A percentile compares a stretch with the other conserved stretches of the same genome.
Conservation (phyloP, 306 rosid species). For the Acacia acuminata region DNA sequence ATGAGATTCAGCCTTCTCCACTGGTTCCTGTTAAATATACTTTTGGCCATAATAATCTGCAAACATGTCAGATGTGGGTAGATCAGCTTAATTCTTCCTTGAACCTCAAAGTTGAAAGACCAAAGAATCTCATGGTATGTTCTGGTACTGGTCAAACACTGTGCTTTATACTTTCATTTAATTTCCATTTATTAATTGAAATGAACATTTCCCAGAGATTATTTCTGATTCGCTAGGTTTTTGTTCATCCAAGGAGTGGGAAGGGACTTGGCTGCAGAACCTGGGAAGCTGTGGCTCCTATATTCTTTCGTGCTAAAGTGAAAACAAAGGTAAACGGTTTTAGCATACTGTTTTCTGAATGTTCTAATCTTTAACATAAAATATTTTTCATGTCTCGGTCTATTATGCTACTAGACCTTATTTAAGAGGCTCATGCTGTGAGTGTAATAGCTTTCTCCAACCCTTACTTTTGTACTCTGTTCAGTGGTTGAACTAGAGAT, state of each 20-base stretch:
- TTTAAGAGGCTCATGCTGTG: slow-evolving; percentile 16
- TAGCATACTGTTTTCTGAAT: slow-evolving; percentile 18
- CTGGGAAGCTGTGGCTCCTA: slow-evolving; percentile 86
- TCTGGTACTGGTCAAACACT: slow-evolving; percentile 31
- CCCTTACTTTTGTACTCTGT: slow-evolving; percentile 30
- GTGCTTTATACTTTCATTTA: slow-evolving; percentile 9
- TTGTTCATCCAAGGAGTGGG: slow-evolving; percentile 96
- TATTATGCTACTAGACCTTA: neutral
- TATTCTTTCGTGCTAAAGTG: slow-evolving; percentile 79
- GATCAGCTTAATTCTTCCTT: slow-evolving; percentile 56
- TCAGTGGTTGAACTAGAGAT: neutral
- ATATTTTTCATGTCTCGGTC: neutral
- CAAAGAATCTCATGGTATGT: slow-evolving; percentile 85
- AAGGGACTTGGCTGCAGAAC: slow-evolving; percentile 71
- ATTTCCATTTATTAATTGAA: slow-evolving; percentile 39
- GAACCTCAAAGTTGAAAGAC: slow-evolving; percentile 61
- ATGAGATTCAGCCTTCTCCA: slow-evolving; percentile 57
- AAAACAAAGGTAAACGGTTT: slow-evolving; percentile 64
- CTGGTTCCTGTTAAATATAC: slow-evolving; percentile 62
- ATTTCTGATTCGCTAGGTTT: slow-evolving; percentile 75
- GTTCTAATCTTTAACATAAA: slow-evolving; percentile 15
- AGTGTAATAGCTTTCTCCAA: slow-evolving; percentile 9
- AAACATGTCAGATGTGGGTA: slow-evolving; percentile 78
- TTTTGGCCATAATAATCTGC: slow-evolving; percentile 63
- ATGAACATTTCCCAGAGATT: slow-evolving; percentile 51